These are phyloP conservation scores for Oryza glumipatula DNA, from an alignment of 176 grass and related monocot species.

Conservation along the genomic window DNA sequence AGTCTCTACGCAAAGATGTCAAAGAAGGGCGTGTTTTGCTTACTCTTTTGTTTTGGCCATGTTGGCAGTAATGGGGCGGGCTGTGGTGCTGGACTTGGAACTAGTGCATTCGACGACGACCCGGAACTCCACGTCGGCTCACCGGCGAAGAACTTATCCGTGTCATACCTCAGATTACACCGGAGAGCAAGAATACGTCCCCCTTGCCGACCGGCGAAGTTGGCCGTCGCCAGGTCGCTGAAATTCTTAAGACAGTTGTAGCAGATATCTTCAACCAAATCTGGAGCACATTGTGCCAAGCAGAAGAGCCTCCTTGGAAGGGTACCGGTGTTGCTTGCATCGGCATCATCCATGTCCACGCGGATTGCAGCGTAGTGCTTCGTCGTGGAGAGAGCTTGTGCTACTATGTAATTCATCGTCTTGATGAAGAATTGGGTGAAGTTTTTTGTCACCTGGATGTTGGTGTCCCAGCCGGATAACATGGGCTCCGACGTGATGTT, in stretches of 20 bases:
- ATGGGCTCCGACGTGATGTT: too few species aligned
- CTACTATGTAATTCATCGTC: too few species aligned
- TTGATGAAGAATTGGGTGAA: too few species aligned
- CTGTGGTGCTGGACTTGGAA: neutral
- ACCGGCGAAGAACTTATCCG: constrained; percentile 24
- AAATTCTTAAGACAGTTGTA: constrained; percentile 31
- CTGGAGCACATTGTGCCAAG: constrained; percentile 35
- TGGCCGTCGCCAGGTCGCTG: neutral
- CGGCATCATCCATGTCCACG: neutral
- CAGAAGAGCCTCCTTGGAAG: neutral
- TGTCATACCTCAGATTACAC: constrained; percentile 42
- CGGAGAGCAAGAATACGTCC: constrained; percentile 14
- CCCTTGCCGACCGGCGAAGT: constrained; percentile 12
- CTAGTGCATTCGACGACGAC: neutral
- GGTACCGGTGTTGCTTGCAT: neutral
- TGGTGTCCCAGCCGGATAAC: too few species aligned
- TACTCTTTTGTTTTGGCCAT: neutral
- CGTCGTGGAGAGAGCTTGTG: too few species aligned
- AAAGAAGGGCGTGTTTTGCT: neutral
- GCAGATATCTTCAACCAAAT: neutral
- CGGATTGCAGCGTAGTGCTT: neutral
- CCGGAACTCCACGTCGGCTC: neutral
- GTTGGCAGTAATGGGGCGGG: neutral
- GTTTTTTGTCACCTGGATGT: too few species aligned
- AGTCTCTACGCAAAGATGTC: too few species aligned